These are phyloP conservation scores for Aspergillus tubingensis DNA, from an alignment of 2,329 filamentous ascomycete genomes.

Conservation along the genomic window DNA sequence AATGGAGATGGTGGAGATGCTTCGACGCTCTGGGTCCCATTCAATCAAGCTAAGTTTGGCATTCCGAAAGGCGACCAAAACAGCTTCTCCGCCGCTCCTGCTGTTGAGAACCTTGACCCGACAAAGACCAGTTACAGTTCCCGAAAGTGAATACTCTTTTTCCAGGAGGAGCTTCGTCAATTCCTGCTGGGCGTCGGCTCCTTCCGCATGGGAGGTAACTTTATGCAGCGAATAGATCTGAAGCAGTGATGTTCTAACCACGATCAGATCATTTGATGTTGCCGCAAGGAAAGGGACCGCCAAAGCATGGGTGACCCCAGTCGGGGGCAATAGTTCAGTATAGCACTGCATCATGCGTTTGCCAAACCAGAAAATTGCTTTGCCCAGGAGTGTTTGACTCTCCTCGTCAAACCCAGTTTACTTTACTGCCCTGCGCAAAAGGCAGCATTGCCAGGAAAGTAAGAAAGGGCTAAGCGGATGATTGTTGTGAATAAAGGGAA, in stretches of 20 bases:
- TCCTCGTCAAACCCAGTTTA: conserved; percentile 2
- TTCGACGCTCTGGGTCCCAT: conserved; percentile 82
- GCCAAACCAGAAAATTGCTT: background rate
- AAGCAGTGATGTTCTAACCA: conserved; percentile 89
- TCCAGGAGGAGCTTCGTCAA: conserved; percentile 80
- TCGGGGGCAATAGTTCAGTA: conserved; percentile 90
- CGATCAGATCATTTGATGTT: conserved; percentile 77
- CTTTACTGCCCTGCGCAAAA: conserved; percentile 15
- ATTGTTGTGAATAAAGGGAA: background rate
- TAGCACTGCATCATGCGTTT: conserved; percentile 82
- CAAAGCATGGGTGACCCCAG: conserved; percentile 88
- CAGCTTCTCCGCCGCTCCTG: conserved; percentile 77
- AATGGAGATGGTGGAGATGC: conserved; percentile 85
- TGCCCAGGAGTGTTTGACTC: background rate
- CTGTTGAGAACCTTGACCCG: conserved; percentile 72
- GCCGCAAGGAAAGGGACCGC: conserved; percentile 74
- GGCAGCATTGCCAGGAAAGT: conserved; percentile 11
- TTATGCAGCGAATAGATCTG: conserved; percentile 81
- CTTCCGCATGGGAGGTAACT: conserved; percentile 53
- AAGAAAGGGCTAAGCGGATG: background rate
- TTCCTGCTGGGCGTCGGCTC: conserved; percentile 56
- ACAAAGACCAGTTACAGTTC: conserved; percentile 79
- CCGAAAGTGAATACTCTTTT: conserved; percentile 79
- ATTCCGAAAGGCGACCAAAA: conserved; percentile 83
- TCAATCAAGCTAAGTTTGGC: conserved; percentile 91